Evolutionary conservation across 257 asterid species (phyloP), one percentile per base, ranked within the genome.

Genomic region (Craterostigma plantagineum): DNA sequence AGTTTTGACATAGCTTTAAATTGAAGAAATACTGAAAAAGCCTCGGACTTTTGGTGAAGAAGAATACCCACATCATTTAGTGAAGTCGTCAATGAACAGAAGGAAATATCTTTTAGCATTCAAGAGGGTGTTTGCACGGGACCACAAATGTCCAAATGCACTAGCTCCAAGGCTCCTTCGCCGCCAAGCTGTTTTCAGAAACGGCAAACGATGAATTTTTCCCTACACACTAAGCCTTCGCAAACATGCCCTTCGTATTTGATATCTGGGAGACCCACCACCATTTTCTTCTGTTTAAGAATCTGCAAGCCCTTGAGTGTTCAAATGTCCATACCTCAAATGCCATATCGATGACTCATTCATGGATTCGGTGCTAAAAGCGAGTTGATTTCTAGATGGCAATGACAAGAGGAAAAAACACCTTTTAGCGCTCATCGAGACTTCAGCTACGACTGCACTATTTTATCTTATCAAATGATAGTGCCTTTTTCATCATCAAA

Each of bases 251-350:
- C 35, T 17, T 48, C 38, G 7, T 4, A 1, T 16, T 36, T 10
- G n/a, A 48, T 35, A 4, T 16, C 10, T 9, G 44, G 36, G 3
- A 36, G 41, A 2, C 35, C 36, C 18, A 36, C 16, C 1, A 49
- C 35, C 53, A 49, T 49, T 1, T 16, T 35, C 34, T 48, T 48
- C 16, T 48, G 16, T 34, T 48, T 48, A 33, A 48, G 38, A 9
- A 35, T 38, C 7, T 48, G 17, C 43, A 48, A n/a, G 18, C 46
- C 17, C 46, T 13, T 42, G 8, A 2, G 0, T 42, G 6, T 13
- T 14, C 7, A 42, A 42, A 13, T 46, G 39, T 13, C 43, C 43
- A 48, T 48, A 35, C 12, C 53, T 35, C 23, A 35, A 48, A 18
- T 48, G 51, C 33, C 53, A 48, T 4, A 42, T 7, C 3, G 46